Conservation (phyloP, 2,329 filamentous ascomycete genomes). For the Aspergillus sclerotialis region DNA sequence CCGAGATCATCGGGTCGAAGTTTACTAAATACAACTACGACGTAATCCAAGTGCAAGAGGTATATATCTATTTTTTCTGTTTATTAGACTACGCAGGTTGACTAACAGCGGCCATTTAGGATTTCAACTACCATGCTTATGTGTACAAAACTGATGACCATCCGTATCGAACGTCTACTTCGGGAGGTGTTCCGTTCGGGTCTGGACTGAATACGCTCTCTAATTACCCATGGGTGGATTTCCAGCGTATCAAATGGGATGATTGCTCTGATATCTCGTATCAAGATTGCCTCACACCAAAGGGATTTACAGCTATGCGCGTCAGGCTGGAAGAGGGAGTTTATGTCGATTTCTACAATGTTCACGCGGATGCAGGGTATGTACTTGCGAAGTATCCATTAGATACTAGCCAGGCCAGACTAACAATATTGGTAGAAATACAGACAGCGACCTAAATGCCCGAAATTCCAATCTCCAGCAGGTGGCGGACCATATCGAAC, state of each 20-base stretch:
- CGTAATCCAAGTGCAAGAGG: conserved; percentile 60
- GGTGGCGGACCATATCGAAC: conserved; percentile 51
- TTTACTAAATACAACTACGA: conserved; percentile 54
- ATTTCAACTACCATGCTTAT: conserved; percentile 61
- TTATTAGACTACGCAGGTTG: no score
- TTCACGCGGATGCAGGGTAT: conserved; percentile 59
- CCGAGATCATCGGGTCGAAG: conserved; percentile 48
- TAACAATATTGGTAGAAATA: background rate
- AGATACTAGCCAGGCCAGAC: background rate
- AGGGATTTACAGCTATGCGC: conserved; percentile 64
- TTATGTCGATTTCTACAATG: conserved; percentile 59
- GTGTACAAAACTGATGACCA: conserved; percentile 49
- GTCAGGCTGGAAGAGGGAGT: conserved; percentile 46
- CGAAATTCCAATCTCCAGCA: conserved; percentile 56
- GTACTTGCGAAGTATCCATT: background rate
- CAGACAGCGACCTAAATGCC: conserved; percentile 45
- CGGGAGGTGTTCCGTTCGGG: conserved; percentile 58
- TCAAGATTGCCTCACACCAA: conserved; percentile 59
- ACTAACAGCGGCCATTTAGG: no score
- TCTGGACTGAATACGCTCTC: conserved; percentile 59
- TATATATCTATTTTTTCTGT: no score
- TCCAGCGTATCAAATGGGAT: conserved; percentile 54
- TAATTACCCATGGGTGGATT: conserved; percentile 51
- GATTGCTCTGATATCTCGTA: conserved; percentile 45
- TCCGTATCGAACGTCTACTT: conserved; percentile 55